A percentile compares a stretch with the other conserved stretches of the same genome.
phyloP scores from a whole-genome alignment of 805 yeast species.

The Priceomyces fermenticarens region DNA sequence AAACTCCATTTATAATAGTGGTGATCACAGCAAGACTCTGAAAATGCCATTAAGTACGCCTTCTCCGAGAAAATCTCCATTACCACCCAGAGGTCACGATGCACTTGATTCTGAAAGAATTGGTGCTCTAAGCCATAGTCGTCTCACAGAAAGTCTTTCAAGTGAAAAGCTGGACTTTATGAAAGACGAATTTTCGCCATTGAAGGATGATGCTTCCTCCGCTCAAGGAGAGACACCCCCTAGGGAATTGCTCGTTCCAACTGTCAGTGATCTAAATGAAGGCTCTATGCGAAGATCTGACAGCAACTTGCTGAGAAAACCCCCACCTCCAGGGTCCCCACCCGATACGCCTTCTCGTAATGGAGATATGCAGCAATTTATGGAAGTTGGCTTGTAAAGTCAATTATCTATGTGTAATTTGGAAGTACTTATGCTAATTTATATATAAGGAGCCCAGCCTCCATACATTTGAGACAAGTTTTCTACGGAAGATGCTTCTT shows the following conservation, averaged over 20 bases:
- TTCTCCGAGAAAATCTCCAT: background rate
- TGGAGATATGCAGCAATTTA: too few relatives aligned
- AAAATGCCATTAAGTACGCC: background rate
- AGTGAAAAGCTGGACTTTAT: too few relatives aligned
- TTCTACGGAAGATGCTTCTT: constrained; percentile 71
- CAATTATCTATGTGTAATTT: too few relatives aligned
- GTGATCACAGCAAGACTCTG: background rate
- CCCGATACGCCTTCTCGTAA: background rate
- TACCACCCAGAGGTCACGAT: background rate
- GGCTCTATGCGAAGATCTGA: too few relatives aligned
- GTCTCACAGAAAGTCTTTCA: too few relatives aligned
- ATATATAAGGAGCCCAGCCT: constrained; percentile 68
- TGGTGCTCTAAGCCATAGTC: background rate
- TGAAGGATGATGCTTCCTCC: too few relatives aligned
- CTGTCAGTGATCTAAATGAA: too few relatives aligned
- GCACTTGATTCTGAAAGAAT: background rate
- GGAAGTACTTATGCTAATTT: background rate
- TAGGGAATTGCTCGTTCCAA: too few relatives aligned
- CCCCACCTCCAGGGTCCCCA: constrained; percentile 12
- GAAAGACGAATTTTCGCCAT: too few relatives aligned
- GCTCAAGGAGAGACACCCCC: too few relatives aligned
- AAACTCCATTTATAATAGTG: background rate
- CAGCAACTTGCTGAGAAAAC: constrained; percentile 10
- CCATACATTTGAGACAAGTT: constrained; percentile 83
- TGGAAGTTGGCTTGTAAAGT: too few relatives aligned